Conservation (phyloP, 192 early-diverging fungal genomes). For the Spizellomyces sp. region DNA sequence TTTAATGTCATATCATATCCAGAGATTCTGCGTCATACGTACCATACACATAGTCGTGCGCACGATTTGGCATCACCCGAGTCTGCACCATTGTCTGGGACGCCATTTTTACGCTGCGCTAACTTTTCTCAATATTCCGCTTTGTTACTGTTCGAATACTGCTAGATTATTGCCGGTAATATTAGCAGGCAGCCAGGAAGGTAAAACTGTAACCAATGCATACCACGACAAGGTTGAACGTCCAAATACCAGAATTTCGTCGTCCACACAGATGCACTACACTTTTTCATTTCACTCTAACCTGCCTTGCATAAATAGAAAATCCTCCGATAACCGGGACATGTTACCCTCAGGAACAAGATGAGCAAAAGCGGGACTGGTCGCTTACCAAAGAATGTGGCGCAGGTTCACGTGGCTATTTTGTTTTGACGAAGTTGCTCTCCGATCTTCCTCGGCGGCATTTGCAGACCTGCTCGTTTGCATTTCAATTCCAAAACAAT, state of each 20-base stretch:
- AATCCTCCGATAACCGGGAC: no score
- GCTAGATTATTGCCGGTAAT: no score
- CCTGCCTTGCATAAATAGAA: no score
- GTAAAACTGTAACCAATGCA: no score
- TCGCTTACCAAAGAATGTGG: background rate
- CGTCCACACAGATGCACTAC: no score
- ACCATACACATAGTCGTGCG: slow-evolving; percentile 66
- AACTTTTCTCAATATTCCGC: background rate
- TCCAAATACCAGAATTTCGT: no score
- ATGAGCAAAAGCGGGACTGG: no score
- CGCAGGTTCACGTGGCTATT: slow-evolving; percentile 1
- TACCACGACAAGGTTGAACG: no score
- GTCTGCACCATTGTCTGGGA: slow-evolving; percentile 30
- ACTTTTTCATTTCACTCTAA: no score
- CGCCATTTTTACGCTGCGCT: slow-evolving; percentile 1
- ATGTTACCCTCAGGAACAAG: no score
- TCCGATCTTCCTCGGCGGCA: background rate
- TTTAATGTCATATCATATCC: background rate
- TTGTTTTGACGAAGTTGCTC: background rate
- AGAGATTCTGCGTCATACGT: background rate
- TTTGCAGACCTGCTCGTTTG: background rate
- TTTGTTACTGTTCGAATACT: background rate
- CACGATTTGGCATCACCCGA: slow-evolving; percentile 44
- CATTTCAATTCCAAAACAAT: background rate
- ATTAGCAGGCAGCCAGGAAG: no score